Conservation (phyloP, 208 protist species). For the Willaertia magna region DNA sequence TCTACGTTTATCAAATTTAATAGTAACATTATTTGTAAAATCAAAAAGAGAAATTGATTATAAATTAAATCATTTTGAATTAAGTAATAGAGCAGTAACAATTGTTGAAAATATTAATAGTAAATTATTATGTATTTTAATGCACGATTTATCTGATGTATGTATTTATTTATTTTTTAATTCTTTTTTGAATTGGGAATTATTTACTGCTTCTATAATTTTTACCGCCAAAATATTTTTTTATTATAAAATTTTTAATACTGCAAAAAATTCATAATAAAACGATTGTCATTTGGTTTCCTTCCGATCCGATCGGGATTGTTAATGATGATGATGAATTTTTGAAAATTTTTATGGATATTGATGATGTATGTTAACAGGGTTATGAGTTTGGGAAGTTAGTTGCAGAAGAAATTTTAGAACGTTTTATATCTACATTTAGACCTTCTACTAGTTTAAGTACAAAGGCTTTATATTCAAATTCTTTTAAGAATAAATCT, state of each 20-base stretch:
- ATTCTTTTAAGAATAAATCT: neutral
- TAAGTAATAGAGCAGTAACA: neutral
- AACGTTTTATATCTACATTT: neutral
- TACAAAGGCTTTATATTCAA: neutral
- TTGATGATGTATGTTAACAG: no score
- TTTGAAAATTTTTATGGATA: no score
- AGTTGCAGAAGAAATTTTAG: neutral
- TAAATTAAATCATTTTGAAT: neutral
- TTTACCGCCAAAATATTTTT: no score
- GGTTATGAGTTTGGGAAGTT: neutral
- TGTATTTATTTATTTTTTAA: no score
- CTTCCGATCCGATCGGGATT: no score
- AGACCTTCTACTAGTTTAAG: neutral
- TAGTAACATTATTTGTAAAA: neutral
- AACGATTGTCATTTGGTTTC: no score
- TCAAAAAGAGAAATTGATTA: neutral
- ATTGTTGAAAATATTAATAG: neutral
- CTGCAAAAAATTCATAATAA: no score
- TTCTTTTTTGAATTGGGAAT: no score
- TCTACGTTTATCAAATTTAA: neutral
- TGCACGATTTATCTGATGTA: neutral
- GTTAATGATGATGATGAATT: no score
- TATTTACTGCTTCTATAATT: no score
- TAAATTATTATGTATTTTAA: neutral
- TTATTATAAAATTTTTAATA: no score